phyloP scores from a whole-genome alignment of 1,284 basidiomycete species.

The Sparassis latifolia region DNA sequence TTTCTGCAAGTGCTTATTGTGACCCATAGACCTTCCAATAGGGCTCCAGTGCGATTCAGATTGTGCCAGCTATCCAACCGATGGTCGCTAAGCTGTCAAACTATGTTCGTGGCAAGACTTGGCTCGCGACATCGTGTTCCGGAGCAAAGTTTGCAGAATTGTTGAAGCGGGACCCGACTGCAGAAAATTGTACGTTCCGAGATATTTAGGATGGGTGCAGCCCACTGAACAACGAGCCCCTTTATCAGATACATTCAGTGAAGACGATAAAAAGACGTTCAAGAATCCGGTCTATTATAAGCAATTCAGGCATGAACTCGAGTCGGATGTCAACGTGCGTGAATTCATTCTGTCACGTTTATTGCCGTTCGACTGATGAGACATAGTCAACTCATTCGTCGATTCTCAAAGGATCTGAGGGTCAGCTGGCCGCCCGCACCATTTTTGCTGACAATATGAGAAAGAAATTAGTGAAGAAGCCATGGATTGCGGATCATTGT shows the following conservation, averaged over 20 bases:
- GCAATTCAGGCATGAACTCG: constrained; percentile 43
- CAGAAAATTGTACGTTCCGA: constrained; percentile 33
- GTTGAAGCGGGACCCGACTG: constrained; percentile 28
- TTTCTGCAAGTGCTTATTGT: neutral
- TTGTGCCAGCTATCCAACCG: constrained; percentile 51
- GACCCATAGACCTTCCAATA: constrained; percentile 15
- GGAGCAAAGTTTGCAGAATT: constrained; percentile 32
- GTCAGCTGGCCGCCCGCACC: constrained; percentile 34
- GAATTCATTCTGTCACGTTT: no score
- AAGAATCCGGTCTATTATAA: constrained; percentile 43
- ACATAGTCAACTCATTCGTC: constrained; percentile 38
- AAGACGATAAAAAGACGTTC: constrained; percentile 45
- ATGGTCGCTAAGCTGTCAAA: constrained; percentile 44
- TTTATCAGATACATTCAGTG: constrained; percentile 40
- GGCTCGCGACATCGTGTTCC: constrained; percentile 48
- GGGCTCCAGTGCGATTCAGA: constrained; percentile 61
- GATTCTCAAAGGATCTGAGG: constrained; percentile 36
- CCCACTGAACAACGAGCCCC: neutral
- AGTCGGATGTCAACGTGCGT: constrained; percentile 45
- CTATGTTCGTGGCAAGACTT: constrained; percentile 58
- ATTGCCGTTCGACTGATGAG: neutral
- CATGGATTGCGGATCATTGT: constrained; percentile 54
- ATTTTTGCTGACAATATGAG: constrained; percentile 44
- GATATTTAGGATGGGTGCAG: constrained; percentile 7
- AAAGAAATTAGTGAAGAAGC: constrained; percentile 45